Conservation (phyloP, 805 yeast genomes). For the Wickerhamiella cacticola region DNA sequence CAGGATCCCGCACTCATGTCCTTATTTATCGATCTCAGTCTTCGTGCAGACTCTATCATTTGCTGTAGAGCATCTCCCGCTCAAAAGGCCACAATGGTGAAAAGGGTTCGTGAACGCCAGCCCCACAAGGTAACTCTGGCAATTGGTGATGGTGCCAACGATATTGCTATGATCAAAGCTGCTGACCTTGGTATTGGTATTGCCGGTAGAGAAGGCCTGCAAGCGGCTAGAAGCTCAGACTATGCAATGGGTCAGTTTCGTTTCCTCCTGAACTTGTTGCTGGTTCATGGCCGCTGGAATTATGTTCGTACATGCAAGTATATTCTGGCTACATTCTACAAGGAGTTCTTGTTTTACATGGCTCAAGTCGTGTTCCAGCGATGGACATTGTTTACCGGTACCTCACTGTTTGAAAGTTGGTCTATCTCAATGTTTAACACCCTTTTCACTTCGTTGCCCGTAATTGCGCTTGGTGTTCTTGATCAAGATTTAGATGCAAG, state of each 20-base stretch:
- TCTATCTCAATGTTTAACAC: conserved; percentile 96
- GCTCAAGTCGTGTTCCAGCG: conserved; percentile 83
- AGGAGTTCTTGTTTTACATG: conserved; percentile 78
- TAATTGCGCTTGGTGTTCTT: conserved; percentile 86
- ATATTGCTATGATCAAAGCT: conserved; percentile 97
- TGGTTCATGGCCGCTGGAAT: conserved; percentile 95
- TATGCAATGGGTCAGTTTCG: conserved; percentile 92
- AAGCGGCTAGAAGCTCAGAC: conserved; percentile 91
- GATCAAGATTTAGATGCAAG: conserved; percentile 83
- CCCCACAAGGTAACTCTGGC: conserved; percentile 74
- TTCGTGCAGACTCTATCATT: conserved; percentile 78
- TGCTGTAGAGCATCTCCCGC: conserved; percentile 96
- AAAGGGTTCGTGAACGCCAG: conserved; percentile 59
- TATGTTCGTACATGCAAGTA: conserved; percentile 85
- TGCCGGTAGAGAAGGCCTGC: conserved; percentile 93
- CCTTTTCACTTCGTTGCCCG: conserved; percentile 84
- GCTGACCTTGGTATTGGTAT: conserved; percentile 98
- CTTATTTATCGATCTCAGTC: conserved; percentile 71
- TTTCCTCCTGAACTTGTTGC: conserved; percentile 61
- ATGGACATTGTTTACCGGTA: conserved; percentile 78
- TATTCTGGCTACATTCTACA: conserved; percentile 86
- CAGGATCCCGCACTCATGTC: conserved; percentile 58
- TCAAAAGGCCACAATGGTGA: conserved; percentile 85
- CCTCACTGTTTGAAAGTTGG: conserved; percentile 90
- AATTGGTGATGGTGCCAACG: conserved; percentile 98